Conservation (phyloP, 257 asterid species). For the Marsdenia floribunda region DNA sequence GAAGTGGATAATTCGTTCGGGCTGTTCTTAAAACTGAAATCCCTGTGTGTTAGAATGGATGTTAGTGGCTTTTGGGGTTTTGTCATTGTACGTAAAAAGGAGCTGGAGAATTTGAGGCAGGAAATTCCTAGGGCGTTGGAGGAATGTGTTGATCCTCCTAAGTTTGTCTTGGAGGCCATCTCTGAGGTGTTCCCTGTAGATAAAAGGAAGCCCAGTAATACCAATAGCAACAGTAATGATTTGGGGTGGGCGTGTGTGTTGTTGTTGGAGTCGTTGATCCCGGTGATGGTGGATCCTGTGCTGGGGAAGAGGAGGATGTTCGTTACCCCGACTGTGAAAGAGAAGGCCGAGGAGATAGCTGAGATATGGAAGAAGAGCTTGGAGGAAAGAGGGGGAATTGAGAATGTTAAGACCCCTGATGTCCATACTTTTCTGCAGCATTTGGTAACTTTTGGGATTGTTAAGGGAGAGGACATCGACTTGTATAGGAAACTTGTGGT, state of each 20-base stretch:
- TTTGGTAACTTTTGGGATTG: constrained; percentile 93
- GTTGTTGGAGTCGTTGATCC: constrained; percentile 87
- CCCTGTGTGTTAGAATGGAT: constrained; percentile 61
- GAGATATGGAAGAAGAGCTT: constrained; percentile 94
- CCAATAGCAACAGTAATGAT: constrained; percentile 37
- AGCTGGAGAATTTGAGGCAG: constrained; percentile 55
- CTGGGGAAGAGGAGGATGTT: constrained; percentile 87
- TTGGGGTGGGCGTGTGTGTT: constrained; percentile 99
- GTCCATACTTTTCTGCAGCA: constrained; percentile 98
- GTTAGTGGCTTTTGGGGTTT: constrained; percentile 69
- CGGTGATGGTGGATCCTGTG: constrained; percentile 94
- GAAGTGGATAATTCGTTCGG: constrained; percentile 74
- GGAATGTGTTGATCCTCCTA: constrained; percentile 89
- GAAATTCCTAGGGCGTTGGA: constrained; percentile 60
- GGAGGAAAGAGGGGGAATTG: constrained; percentile 98
- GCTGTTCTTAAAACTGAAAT: constrained; percentile 45
- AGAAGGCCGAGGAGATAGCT: constrained; percentile 82
- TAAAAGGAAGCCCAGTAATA: constrained; percentile 21
- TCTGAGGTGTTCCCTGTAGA: constrained; percentile 90
- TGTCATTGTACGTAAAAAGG: constrained; percentile 68
- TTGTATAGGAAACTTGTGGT: constrained; percentile 97
- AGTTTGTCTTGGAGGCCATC: constrained; percentile 81
- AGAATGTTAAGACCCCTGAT: constrained; percentile 93
- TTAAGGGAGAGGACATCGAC: constrained; percentile 72
- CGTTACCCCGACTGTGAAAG: constrained; percentile 82